Base-by-base conservation (phyloP, 768 basidiomycete genomes). In the Boletellus ananas region DNA sequence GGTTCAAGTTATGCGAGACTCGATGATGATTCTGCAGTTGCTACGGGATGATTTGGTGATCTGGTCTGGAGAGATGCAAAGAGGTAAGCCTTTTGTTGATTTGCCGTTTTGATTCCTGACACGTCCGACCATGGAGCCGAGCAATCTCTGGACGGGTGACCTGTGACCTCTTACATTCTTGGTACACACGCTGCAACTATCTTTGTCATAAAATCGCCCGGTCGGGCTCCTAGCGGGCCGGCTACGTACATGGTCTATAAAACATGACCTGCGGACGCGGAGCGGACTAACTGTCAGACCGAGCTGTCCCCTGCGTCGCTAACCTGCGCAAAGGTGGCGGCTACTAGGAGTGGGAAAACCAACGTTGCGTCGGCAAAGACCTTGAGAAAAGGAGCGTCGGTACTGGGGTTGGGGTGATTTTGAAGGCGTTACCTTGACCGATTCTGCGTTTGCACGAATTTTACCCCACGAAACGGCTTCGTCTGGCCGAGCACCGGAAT, bases 381-480 rank as follows among this genome's bases (percentile, higher is more conserved):
- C 77, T 79, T 40, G 29, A 34, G 38, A 23, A 34, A 35, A 33
- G 20, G 39, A 37, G 6, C 16, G 42, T 61, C 45, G 60, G 52
- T 8, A 13, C 18, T 29, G 40, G 35, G 41, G 21, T 23, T 35
- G 50, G 40, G 20, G n/a, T 33, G 25, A 13, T 8, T 23, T 25
- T 10, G 37, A 40, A 37, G 16, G 10, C 25, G 45, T 16, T 56
- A 88, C 92, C 77, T 95, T 92, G 6, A 93, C 83, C 8, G 89
- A 76, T 65, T 91, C 85, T 5, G 90, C 77, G 9, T 84, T 85
- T 12, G 87, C 85, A 33, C 92, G 81, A 55, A 98, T 97, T 74
- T 99, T 99, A 1, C 96, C 96, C 96, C 96, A 99, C 3, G 90
- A 94, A 21, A 99, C 83, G 1, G 96, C 96, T 70, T 99, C 96